Percentiles rank a stretch among this genome's conserved stretches.
phyloP scores from a whole-genome alignment of 768 basidiomycete genomes.

The Russula compacta region DNA sequence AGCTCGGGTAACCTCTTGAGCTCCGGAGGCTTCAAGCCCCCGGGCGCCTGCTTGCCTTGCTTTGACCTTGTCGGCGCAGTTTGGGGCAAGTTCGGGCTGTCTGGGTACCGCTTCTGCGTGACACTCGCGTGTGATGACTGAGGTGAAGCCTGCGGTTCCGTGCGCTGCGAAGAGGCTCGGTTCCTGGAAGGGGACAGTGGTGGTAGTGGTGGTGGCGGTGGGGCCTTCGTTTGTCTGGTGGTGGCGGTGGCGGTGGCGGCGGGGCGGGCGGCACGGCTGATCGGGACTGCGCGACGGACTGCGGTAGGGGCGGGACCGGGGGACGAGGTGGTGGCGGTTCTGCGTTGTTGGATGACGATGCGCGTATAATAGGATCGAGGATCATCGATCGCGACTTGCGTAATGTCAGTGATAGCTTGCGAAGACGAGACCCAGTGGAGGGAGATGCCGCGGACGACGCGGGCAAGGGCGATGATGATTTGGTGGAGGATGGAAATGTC shows the following conservation, averaged over 20 bases:
- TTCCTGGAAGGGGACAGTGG: background rate
- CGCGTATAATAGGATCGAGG: conserved; percentile 11
- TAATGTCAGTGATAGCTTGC: conserved; percentile 30
- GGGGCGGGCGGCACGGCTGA: conserved; percentile 22
- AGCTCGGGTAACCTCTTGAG: conserved; percentile 70
- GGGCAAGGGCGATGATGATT: conserved; percentile 1
- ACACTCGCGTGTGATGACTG: background rate
- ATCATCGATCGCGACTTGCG: conserved; percentile 40
- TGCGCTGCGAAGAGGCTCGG: background rate
- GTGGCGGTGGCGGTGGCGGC: conserved; percentile 22
- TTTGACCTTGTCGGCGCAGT: conserved; percentile 21
- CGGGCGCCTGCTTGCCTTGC: conserved; percentile 33
- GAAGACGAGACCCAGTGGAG: conserved; percentile 10
- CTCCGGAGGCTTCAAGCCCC: conserved; percentile 60
- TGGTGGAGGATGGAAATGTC: background rate
- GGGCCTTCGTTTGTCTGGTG: background rate
- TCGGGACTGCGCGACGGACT: conserved; percentile 10
- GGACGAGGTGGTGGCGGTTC: conserved; percentile 32
- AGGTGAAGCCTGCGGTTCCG: background rate
- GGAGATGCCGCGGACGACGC: conserved; percentile 1
- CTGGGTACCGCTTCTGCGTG: conserved; percentile 4
- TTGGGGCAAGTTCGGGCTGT: conserved; percentile 4
- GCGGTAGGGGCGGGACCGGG: conserved; percentile 29
- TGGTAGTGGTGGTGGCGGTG: background rate
- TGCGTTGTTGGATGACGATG: conserved; percentile 22